phyloP scores from a whole-genome alignment of 352 stramenopile species.

The Pythium chondricola region DNA sequence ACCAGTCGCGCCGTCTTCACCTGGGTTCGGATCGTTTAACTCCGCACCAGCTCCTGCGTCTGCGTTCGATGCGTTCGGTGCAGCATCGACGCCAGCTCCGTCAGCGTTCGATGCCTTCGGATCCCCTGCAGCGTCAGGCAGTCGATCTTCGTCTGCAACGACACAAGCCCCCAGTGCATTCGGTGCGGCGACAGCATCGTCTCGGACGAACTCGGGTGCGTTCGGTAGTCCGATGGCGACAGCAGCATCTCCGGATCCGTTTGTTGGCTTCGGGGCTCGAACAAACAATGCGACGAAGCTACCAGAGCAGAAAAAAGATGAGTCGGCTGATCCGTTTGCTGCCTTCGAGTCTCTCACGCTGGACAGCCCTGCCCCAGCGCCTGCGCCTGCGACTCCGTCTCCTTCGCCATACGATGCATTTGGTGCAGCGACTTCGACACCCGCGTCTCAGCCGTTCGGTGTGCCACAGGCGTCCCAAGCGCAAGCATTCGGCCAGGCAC shows the following conservation, averaged over 20 bases:
- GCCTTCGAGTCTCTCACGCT: constrained; percentile 54
- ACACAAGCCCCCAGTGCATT: constrained; percentile 27
- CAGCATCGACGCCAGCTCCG: constrained; percentile 1
- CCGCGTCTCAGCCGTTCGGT: neutral
- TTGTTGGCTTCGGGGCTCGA: constrained; percentile 21
- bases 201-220: constrained; percentile 13
- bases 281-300: constrained; percentile 14
- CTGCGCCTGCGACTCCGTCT: constrained; percentile 1
- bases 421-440: neutral
- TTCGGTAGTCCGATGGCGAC: constrained; percentile 1
- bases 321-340: constrained; percentile 18
- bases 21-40: too few relatives aligned
- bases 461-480: neutral
- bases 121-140: constrained; percentile 18
- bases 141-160: constrained; percentile 13
- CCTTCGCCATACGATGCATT: constrained; percentile 16
- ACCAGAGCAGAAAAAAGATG: constrained; percentile 5
- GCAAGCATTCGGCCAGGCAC: neutral
- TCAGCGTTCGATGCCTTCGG: constrained; percentile 39
- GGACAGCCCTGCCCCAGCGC: neutral
- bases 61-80: constrained; percentile 26
- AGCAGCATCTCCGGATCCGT: constrained; percentile 32
- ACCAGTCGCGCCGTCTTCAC: too few relatives aligned
- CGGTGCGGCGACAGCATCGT: constrained; percentile 21
- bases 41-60: neutral